Conservation (phyloP, 2,329 filamentous ascomycete genomes). For the Trichoderma sp. region DNA sequence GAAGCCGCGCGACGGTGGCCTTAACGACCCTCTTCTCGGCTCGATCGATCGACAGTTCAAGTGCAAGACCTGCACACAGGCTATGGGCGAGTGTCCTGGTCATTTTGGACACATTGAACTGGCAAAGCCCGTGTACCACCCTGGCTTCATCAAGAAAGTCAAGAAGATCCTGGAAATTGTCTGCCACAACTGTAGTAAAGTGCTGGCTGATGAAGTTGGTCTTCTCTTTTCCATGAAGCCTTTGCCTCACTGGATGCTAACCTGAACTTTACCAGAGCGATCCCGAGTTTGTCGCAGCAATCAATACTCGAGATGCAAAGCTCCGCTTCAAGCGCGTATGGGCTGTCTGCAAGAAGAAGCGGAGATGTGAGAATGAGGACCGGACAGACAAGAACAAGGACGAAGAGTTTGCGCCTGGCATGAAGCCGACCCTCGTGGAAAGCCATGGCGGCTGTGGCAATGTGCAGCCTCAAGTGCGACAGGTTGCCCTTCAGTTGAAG, state of each 20-base stretch:
- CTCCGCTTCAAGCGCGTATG: constrained; percentile 90
- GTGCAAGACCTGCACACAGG: constrained; percentile 94
- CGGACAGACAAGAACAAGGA: constrained; percentile 66
- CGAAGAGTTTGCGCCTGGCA: constrained; percentile 61
- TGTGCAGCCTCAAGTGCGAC: constrained; percentile 80
- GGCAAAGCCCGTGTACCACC: constrained; percentile 90
- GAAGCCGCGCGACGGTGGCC: constrained; percentile 83
- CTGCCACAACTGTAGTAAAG: constrained; percentile 98
- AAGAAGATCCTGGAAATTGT: constrained; percentile 99
- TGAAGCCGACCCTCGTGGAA: constrained; percentile 49
- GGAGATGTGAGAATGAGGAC: constrained; percentile 77
- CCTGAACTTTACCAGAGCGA: constrained; percentile 65
- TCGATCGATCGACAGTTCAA: constrained; percentile 95
- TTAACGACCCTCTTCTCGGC: constrained; percentile 93
- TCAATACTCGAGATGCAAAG: constrained; percentile 87
- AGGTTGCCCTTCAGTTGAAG: constrained; percentile 79
- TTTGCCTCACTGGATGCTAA: constrained; percentile 59
- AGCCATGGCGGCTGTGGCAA: constrained; percentile 94
- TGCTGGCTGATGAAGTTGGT: constrained; percentile 98
- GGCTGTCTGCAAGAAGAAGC: constrained; percentile 86
- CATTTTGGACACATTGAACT: constrained; percentile 99
- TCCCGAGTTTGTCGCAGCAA: constrained; percentile 76
- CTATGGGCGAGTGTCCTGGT: constrained; percentile 92
- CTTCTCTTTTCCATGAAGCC: constrained; percentile 52
- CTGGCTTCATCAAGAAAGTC: constrained; percentile 96